Base-by-base conservation (phyloP, 257 asterid species). In the Penstemon eatonii region DNA sequence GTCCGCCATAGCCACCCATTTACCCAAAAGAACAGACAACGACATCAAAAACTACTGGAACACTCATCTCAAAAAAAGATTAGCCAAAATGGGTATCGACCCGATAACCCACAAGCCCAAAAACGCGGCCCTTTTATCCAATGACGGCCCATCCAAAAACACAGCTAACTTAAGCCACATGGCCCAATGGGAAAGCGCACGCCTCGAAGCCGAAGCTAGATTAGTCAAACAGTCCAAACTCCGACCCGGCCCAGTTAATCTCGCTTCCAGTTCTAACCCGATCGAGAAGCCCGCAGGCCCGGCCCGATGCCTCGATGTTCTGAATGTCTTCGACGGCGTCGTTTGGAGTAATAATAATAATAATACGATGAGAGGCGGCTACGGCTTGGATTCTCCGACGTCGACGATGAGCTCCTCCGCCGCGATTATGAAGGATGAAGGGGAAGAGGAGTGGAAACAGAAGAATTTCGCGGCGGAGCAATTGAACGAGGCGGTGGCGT, bases 141-240 rank as follows among this genome's bases (percentile, higher is more conserved):
- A 19, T 36, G 96, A 87, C 7, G 88, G 89, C 56, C 92, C 89
- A 59, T 76, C 96, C 50, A 92, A 92, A 42, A 76, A 73, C 12
- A 87, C 96, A 0, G 95, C 96, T 9, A 92, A 89, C 60, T 84
- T 92, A 3, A 92, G 94, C 88, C 98, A 92, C 67, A 89, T 92
- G 95, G 98, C 98, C 18, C 98, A 92, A 72, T 92, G 98, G 98
- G 98, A 92, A 70, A 92, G 96, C 38, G 98, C 98, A 11, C 82
- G 98, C 0, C 89, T 92, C 8, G 96, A 92, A 80, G 98, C 98
- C 6, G 98, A 92, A 78, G 92, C 96, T 7, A 63, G 98, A 61
- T 65, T 92, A 46, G 96, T 73, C 60, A 37, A 56, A 6, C 68
- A 63, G 6, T 63, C 68, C 36, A 63, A 63, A 37, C 56, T 63